phyloP scores from a whole-genome alignment of 169 alveolate species.

The Plasmodium ovale region DNA sequence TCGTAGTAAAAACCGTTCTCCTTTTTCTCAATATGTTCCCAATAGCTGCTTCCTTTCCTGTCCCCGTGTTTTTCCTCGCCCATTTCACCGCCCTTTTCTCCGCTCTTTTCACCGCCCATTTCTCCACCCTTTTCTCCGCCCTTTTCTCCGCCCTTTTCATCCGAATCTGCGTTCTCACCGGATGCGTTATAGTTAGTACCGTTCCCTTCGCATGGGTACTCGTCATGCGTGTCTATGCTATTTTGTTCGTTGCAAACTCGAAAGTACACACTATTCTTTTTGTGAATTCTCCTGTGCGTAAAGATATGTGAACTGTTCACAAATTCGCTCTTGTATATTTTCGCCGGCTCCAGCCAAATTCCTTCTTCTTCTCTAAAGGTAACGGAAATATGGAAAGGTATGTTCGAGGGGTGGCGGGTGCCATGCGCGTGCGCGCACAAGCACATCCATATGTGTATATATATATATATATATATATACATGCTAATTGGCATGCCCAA shows the following conservation, averaged over 20 bases:
- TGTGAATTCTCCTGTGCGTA: slow-evolving; percentile 18
- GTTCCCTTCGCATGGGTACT: neutral
- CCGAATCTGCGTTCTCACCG: neutral
- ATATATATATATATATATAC: neutral
- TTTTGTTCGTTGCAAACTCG: slow-evolving; percentile 47
- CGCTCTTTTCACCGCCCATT: neutral
- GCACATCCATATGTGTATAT: neutral
- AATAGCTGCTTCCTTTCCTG: neutral
- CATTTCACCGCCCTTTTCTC: neutral
- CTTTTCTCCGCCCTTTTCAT: neutral
- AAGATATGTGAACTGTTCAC: slow-evolving; percentile 4
- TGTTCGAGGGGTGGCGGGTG: neutral
- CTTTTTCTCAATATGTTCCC: slow-evolving; percentile 1
- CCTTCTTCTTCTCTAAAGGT: slow-evolving; percentile 43
- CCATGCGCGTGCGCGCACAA: neutral
- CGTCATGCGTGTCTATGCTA: neutral
- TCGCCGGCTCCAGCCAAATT: slow-evolving; percentile 36
- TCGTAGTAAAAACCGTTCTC: slow-evolving; percentile 43
- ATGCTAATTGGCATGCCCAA: neutral
- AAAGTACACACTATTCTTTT: slow-evolving; percentile 33
- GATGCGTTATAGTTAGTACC: neutral
- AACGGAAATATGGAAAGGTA: neutral
- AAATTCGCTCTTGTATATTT: slow-evolving; percentile 44
- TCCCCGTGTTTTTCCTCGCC: neutral
- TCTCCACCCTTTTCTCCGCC: neutral